phyloP scores from a whole-genome alignment of 129 eudicot species.

The Lactuca sativa region DNA sequence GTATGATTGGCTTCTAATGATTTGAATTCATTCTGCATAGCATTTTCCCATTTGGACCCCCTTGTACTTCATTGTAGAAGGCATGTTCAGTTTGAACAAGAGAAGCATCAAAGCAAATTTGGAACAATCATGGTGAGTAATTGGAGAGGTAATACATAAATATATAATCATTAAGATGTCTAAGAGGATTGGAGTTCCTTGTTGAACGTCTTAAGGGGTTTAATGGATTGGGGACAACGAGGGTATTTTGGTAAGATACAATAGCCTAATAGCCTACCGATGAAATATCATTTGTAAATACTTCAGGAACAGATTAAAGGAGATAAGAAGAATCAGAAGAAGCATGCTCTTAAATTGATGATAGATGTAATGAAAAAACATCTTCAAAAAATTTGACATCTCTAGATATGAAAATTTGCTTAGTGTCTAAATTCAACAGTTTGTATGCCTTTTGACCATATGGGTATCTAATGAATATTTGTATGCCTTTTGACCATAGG shows the following conservation, averaged over 20 bases:
- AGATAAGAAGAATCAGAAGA: no score
- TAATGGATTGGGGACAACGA: no score
- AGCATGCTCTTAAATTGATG: background rate
- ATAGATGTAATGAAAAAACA: background rate
- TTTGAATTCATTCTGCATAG: background rate
- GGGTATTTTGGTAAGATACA: no score
- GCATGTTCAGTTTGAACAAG: background rate
- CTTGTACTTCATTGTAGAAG: background rate
- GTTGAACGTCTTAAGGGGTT: background rate
- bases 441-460: background rate
- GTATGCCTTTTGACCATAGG: no score
- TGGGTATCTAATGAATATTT: no score
- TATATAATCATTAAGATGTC: background rate
- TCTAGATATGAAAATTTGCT: background rate
- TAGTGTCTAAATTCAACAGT: background rate
- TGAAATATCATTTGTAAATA: background rate
- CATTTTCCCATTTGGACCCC: background rate
- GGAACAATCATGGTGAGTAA: background rate
- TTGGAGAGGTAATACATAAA: background rate
- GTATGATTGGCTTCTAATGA: background rate
- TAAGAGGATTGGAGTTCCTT: background rate
- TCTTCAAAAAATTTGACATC: background rate
- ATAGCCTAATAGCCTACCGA: no score
- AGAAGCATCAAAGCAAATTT: background rate
- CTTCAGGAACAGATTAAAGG: background rate